A percentile compares a stretch with the other conserved stretches of the same genome.
Evolutionary conservation across 148 eudicot genomes (phyloP).

Genomic region (Chenopodium suecicum): DNA sequence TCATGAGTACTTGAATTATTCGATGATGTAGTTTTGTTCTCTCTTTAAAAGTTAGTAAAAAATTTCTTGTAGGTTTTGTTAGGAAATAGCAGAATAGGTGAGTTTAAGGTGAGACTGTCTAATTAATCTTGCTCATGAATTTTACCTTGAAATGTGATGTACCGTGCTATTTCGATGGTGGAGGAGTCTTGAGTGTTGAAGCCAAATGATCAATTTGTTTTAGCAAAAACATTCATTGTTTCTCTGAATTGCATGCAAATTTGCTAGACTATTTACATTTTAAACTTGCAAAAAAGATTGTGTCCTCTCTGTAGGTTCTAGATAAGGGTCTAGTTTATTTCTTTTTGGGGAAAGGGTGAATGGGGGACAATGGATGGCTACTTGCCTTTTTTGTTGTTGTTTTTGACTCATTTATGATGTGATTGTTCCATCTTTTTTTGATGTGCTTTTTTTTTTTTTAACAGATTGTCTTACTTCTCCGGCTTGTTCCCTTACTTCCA

Average conservation of each 20-base stretch:
- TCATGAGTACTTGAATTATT: neutral
- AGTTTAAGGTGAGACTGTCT: neutral
- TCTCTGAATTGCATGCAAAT: neutral
- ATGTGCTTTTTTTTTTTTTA: slow-evolving; percentile 17
- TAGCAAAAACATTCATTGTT: neutral
- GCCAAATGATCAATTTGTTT: neutral
- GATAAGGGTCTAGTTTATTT: neutral
- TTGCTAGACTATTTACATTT: neutral
- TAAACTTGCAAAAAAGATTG: neutral
- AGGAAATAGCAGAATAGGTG: neutral
- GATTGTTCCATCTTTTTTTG: slow-evolving; percentile 1
- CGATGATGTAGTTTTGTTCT: neutral
- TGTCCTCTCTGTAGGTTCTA: neutral
- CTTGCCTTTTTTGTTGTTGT: neutral
- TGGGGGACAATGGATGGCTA: neutral
- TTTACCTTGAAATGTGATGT: neutral
- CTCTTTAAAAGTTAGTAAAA: neutral
- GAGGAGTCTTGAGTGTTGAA: neutral
- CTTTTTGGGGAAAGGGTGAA: neutral
- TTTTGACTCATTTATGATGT: neutral
- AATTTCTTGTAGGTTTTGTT: neutral
- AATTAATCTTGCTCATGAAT: neutral
- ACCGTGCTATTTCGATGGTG: neutral
- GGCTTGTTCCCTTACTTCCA: slow-evolving; percentile 90
- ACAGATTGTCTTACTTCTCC: slow-evolving; percentile 92